phyloP scores from a whole-genome alignment of 2,329 filamentous ascomycete genomes.

The Trichoderma cornu-damae region DNA sequence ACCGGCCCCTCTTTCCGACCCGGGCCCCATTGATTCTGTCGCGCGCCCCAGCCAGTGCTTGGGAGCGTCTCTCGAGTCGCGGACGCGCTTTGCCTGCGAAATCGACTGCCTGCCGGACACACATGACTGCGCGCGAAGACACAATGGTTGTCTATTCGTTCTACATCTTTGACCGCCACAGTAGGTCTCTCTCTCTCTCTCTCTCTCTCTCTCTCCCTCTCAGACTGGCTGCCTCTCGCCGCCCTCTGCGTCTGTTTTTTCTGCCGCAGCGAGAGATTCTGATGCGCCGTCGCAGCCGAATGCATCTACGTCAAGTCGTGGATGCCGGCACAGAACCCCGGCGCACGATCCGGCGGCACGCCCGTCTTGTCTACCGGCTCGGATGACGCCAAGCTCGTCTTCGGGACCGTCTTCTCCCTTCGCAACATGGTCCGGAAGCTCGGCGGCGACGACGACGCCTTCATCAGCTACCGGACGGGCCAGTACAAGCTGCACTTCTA shows the following conservation, averaged over 20 bases:
- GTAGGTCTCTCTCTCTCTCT: constrained; percentile 55
- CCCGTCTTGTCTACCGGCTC: constrained; percentile 35
- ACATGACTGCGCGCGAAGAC: constrained; percentile 17
- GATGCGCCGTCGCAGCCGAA: constrained; percentile 60
- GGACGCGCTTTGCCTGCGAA: not conserved
- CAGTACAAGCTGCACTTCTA: constrained; percentile 99
- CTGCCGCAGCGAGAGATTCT: not conserved
- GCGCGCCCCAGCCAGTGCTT: not conserved
- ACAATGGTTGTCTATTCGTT: constrained; percentile 93
- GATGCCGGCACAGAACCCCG: constrained; percentile 45
- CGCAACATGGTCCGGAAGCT: constrained; percentile 96
- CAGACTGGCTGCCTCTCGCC: too few relatives aligned
- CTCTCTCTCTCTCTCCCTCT: too few relatives aligned
- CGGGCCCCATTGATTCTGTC: not conserved
- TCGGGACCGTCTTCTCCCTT: constrained; percentile 92
- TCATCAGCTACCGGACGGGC: constrained; percentile 86
- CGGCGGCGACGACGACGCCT: constrained; percentile 88
- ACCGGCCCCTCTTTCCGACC: not conserved
- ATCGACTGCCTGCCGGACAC: not conserved
- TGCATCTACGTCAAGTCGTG: constrained; percentile 94
- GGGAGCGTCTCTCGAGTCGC: not conserved
- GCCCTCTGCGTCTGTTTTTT: too few relatives aligned
- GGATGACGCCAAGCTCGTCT: constrained; percentile 94
- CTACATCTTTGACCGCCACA: constrained; percentile 98
- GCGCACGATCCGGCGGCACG: too few relatives aligned